Base-by-base conservation (phyloP, 139 green algal genomes). In the Desmodesmus armatus region DNA sequence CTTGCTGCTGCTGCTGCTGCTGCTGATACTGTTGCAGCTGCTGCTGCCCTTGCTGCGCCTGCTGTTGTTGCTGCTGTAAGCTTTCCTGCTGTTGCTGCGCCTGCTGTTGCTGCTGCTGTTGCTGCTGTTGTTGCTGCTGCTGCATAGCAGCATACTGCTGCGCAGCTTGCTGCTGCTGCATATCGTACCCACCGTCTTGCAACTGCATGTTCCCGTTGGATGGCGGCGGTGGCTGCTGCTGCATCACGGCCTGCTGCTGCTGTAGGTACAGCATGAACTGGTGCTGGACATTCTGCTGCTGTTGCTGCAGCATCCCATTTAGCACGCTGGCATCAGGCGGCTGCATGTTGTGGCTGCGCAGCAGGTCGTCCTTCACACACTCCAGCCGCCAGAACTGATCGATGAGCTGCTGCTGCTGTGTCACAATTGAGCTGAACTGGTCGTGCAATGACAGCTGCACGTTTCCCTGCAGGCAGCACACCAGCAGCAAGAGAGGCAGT, bases 311-410 rank as follows among this genome's bases (percentile, higher is more conserved):
- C 71, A 49, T 7, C 71, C 13, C 21, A 1, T 60, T 35, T 13
- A 49, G 69, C 35, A 11, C n/a, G 23, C 41, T 55, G 70, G 62
- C 2, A n/a, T 39, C n/a, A 2, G 78, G 63, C 63, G 40, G 78
- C 11, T 44, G 80, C 67, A 86, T 47, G 80, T 86, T 79, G 67
- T 86, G 80, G 23, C 33, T 29, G 31, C 80, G 80, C 47, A 86
- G 80, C 47, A 86, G 65, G 47, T 78, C 35, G 11, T 72, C 41
- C 80, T 86, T 86, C 33, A 80, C 70, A 2, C 37, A 33, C 35
- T 86, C 80, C 2, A 86, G 67, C 47, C 67, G 80, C 67, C 80
- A 67, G 23, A 80, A 86, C 49, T 69, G 66, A 5, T 51, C 55
- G 21, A 86, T 47, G 2, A 86, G 69, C 17, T 86, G 43, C 66